A percentile compares a stretch with the other conserved stretches of the same genome.
phyloP scores from a whole-genome alignment of 805 yeast genomes.

The Komagataella pastoris region DNA sequence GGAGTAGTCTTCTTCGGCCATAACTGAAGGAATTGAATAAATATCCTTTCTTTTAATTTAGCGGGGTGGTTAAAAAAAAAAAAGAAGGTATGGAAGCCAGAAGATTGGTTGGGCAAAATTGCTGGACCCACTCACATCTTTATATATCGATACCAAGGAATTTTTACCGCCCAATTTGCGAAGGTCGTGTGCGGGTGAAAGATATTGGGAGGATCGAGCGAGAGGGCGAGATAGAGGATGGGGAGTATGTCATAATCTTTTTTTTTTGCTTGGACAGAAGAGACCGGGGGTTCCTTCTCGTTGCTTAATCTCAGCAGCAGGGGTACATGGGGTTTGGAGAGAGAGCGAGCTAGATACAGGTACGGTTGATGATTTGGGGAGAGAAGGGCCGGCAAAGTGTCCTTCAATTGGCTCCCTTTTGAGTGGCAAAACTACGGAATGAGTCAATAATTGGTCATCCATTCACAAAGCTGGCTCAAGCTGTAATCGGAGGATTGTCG shows the following conservation, averaged over 20 bases:
- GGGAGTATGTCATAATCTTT: not conserved
- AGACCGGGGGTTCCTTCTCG: not conserved
- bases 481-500: not conserved
- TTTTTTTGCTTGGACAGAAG: not conserved
- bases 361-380: too few species aligned
- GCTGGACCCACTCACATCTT: not conserved
- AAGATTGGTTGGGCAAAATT: not conserved
- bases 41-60: not conserved
- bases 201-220: not conserved
- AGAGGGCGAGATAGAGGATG: not conserved
- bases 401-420: not conserved
- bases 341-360: too few species aligned
- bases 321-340: too few species aligned
- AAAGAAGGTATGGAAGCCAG: not conserved
- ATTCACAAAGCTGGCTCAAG: not conserved
- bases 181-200: not conserved
- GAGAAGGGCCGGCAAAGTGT: too few species aligned
- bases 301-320: not conserved
- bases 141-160: not conserved
- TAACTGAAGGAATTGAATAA: not conserved
- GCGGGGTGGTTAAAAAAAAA: not conserved
- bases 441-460: not conserved
- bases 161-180: not conserved
- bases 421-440: too few species aligned
- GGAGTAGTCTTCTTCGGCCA: slow-evolving; percentile 16